Conservation (phyloP, 306 rosid genomes). For the Biancaea sappan region DNA sequence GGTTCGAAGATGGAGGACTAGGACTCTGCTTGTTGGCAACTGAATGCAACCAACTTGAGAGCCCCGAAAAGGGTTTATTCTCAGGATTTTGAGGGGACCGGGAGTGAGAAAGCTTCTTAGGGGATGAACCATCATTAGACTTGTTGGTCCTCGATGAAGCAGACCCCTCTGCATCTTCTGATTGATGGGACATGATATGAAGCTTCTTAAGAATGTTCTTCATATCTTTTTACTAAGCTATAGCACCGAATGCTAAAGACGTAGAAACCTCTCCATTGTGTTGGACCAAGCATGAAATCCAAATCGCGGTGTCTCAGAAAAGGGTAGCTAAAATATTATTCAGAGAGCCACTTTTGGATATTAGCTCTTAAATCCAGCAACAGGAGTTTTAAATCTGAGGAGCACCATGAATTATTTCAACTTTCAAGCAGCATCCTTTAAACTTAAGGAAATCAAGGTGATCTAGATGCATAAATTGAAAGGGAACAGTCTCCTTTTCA, state of each 20-base stretch:
- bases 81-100: conserved; percentile 57
- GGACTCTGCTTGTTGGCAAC: conserved; percentile 62
- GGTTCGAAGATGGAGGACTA: conserved; percentile 54
- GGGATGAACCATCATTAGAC: conserved; percentile 51
- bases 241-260: conserved; percentile 49
- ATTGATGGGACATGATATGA: conserved; percentile 68
- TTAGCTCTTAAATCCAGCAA: no score
- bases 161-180: conserved; percentile 68
- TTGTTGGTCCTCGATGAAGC: conserved; percentile 65
- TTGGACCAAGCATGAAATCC: conserved; percentile 65
- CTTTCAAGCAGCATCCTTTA: conserved; percentile 50
- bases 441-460: conserved; percentile 38
- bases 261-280: conserved; percentile 68
- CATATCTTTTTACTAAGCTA: conserved; percentile 57
- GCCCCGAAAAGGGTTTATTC: conserved; percentile 64
- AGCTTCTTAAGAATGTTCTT: conserved; percentile 94
- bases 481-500: conserved; percentile 34
- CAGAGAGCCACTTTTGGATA: conserved; percentile 35
- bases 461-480: conserved; percentile 58
- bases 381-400: conserved; percentile 47
- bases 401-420: conserved; percentile 39
- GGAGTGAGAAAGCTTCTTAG: conserved; percentile 53
- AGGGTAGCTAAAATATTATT: conserved; percentile 38
- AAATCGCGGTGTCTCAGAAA: conserved; percentile 39
- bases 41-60: conserved; percentile 78